Conservation (phyloP, 1,284 basidiomycete species). For the Tilletia horrida region DNA sequence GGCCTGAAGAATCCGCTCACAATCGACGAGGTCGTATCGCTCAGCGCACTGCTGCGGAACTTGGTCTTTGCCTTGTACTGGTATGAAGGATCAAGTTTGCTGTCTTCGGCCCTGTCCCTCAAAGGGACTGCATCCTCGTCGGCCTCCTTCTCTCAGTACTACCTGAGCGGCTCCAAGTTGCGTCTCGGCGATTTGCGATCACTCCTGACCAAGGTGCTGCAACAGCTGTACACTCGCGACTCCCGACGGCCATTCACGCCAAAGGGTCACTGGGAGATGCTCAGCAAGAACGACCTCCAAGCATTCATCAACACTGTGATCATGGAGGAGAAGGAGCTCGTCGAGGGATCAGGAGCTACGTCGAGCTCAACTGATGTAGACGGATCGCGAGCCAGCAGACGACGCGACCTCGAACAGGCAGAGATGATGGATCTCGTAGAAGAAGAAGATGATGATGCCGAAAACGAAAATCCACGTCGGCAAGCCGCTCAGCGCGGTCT, state of each 20-base stretch:
- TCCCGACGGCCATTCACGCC: conserved; percentile 36
- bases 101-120: conserved; percentile 54
- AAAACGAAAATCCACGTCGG: conserved; percentile 14
- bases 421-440: conserved; percentile 23
- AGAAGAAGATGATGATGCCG: conserved; percentile 8
- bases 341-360: conserved; percentile 2
- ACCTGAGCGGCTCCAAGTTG: conserved; percentile 37
- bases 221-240: conserved; percentile 49
- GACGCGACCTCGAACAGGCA: conserved; percentile 9
- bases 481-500: conserved; percentile 5
- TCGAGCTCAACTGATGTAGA: conserved; percentile 8
- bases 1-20: conserved; percentile 66
- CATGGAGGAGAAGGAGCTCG: conserved; percentile 47
- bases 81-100: conserved; percentile 59
- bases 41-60: conserved; percentile 70
- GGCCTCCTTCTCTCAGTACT: neutral
- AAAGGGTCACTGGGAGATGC: conserved; percentile 79
- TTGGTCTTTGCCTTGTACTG: conserved; percentile 77
- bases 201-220: conserved; percentile 41
- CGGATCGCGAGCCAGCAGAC: conserved; percentile 1
- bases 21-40: conserved; percentile 72
- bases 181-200: conserved; percentile 31
- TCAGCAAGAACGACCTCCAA: conserved; percentile 66
- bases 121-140: conserved; percentile 60
- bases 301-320: conserved; percentile 87